Evolutionary conservation across 2,329 filamentous ascomycete species (phyloP), one percentile per base, ranked within the genome.

Genomic region (Fusarium secorum): DNA sequence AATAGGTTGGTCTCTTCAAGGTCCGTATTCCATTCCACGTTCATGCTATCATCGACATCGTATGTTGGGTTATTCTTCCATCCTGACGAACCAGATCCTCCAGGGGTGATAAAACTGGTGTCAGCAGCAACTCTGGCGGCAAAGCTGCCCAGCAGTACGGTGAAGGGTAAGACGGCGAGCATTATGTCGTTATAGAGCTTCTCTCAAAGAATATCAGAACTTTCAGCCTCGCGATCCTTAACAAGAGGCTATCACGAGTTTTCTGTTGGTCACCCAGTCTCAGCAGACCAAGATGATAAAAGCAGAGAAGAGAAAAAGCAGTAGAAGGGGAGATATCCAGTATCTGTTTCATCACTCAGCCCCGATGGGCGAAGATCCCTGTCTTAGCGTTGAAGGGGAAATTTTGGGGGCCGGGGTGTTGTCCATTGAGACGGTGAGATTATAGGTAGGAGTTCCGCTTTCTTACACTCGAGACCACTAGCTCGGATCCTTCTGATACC

Each of bases 1-100:
- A 73, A 17, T 18, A 76, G 57, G 14, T 66, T 65, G 14, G 75
- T 74, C 28, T 35, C 56, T 0, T 73, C 63, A 3, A 74, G 49
- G 11, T 71, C 60, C 22, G 74, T 70, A 26, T 51, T 42, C 75
- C 76, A 77, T 60, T 75, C 66, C 26, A 77, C 52, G 17, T 74
- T 67, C 49, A 77, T 64, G 30, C 72, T 71, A 28, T 77, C 63
- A 18, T 71, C 71, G 11, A 69, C 52, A 7, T 60, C 53, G 26
- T 75, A 76, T 11, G 24, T 56, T 3, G 76, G 74, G 48, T 77
- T 76, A 32, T 78, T 74, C 48, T 70, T 69, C 46, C 65, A 76
- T 14, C 49, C 64, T 3, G 64, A 30, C 4, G 70, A 58, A 15
- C 71, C 70, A 20, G 71, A 54, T 30, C 64, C 54, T 66, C 70